These are phyloP conservation scores for Xylaria sp. DNA, from an alignment of 2,329 filamentous ascomycete species.

Conservation along the genomic window DNA sequence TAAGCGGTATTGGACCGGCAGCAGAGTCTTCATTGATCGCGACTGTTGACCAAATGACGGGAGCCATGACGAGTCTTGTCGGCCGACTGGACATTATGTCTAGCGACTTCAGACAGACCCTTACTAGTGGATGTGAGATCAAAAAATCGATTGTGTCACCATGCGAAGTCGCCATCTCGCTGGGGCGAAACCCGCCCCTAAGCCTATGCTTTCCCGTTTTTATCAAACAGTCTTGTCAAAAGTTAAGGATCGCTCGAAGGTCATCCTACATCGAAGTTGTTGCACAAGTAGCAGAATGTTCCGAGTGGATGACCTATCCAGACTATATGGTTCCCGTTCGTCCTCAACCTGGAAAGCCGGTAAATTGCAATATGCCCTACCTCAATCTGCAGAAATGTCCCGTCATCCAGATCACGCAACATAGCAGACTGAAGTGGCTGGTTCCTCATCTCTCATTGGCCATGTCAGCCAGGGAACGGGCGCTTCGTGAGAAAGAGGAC, in stretches of 20 bases:
- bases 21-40: constrained; percentile 8
- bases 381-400: constrained; percentile 30
- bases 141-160: constrained; percentile 43
- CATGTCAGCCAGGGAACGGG: constrained; percentile 38
- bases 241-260: constrained; percentile 55
- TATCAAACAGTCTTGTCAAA: constrained; percentile 48
- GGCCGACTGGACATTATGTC: constrained; percentile 27
- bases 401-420: constrained; percentile 17
- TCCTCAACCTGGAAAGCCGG: constrained; percentile 4
- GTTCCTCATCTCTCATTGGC: not conserved
- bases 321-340: constrained; percentile 33
- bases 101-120: not conserved
- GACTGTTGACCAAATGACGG: constrained; percentile 11
- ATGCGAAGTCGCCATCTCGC: constrained; percentile 54
- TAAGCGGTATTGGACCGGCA: not conserved
- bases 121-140: constrained; percentile 13
- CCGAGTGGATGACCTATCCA: constrained; percentile 28
- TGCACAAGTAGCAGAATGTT: constrained; percentile 44
- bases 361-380: constrained; percentile 33
- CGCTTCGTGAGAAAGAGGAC: not conserved
- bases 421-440: constrained; percentile 20
- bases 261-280: constrained; percentile 58
- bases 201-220: constrained; percentile 54
- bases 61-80: constrained; percentile 18
- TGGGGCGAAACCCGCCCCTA: constrained; percentile 48